Base-by-base conservation (phyloP, 805 yeast genomes). In the Schwanniomyces occidentalis region DNA sequence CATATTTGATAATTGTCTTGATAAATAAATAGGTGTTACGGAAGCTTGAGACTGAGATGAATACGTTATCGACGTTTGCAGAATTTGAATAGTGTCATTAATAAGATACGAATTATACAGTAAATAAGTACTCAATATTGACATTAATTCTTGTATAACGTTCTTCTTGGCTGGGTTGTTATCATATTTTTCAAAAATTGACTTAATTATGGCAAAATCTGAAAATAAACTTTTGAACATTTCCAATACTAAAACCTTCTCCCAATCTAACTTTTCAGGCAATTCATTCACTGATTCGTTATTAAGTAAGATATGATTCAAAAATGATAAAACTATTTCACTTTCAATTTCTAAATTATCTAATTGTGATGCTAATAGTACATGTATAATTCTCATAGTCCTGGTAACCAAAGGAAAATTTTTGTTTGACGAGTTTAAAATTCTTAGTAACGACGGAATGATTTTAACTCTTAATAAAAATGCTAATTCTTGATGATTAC, bases 391-490 rank as follows among this genome's bases (percentile, higher is more conserved):
- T 33, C 98, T 72, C 27, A 87, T 76, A 4, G 86, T 84, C 44
- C 98, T 72, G 2, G 85, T 82, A 31, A 80, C 75, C 9, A 82
- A 70, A 0, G 95, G 71, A 51, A 89, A 91, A 22, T 74, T 80
- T 24, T 70, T 70, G 13, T 3, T 71, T 53, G 9, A 87, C 71
- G 55, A 43, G 40, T 59, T 61, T 31, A 89, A 72, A 22, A 79
- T 73, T 27, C 93, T 63, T 15, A 93, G 62, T 13, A 91, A 62
- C 7, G 87, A 69, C 0, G 98, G 98, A 2, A 86, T 82, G 0
- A 87, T 74, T 38, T 80, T 75, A 1, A 78, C 73, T 49, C 91
- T 68, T 16, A 90, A 59, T 8, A 89, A 58, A 44, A 71, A 78
- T 1, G 80, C 79, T 22, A 91, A 68, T 48, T 87, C 96, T 1